phyloP scores from a whole-genome alignment of 441 rosid species.

The Croton setiger region DNA sequence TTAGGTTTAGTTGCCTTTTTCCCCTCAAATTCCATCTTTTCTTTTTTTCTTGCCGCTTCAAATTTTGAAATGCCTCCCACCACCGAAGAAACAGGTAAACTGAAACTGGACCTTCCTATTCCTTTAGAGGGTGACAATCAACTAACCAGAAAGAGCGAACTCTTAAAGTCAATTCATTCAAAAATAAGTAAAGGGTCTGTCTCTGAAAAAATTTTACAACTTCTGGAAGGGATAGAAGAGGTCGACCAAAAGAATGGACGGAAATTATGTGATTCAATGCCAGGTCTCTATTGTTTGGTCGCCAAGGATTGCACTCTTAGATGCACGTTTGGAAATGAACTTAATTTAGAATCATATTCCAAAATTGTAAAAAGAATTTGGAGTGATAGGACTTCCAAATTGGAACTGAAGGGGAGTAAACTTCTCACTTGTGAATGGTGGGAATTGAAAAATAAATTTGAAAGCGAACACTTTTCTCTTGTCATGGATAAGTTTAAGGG shows the following conservation, averaged over 20 bases:
- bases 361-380: conserved; percentile 36
- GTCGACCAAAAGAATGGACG: conserved; percentile 33
- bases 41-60: no score
- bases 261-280: conserved; percentile 35
- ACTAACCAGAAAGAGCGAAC: conserved; percentile 37
- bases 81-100: no score
- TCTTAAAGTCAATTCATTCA: conserved; percentile 44
- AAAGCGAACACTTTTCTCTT: no score
- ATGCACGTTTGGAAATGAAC: conserved; percentile 22
- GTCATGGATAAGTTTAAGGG: no score
- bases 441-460: no score
- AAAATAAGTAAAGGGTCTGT: conserved; percentile 36
- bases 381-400: conserved; percentile 26
- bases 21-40: no score
- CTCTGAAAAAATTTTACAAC: conserved; percentile 49
- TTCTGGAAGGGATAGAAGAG: conserved; percentile 39
- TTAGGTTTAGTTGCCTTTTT: no score
- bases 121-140: conserved; percentile 20
- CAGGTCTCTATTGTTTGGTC: conserved; percentile 42
- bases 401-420: conserved; percentile 26
- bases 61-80: no score
- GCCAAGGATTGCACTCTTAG: conserved; percentile 50
- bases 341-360: conserved; percentile 1
- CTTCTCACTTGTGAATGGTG: conserved; percentile 30
- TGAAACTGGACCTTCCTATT: background rate